Percentiles rank a stretch among this genome's conserved stretches.
Evolutionary conservation across 2,329 filamentous ascomycete species (phyloP).

Genomic region (Aspergillus pseudotamarii): DNA sequence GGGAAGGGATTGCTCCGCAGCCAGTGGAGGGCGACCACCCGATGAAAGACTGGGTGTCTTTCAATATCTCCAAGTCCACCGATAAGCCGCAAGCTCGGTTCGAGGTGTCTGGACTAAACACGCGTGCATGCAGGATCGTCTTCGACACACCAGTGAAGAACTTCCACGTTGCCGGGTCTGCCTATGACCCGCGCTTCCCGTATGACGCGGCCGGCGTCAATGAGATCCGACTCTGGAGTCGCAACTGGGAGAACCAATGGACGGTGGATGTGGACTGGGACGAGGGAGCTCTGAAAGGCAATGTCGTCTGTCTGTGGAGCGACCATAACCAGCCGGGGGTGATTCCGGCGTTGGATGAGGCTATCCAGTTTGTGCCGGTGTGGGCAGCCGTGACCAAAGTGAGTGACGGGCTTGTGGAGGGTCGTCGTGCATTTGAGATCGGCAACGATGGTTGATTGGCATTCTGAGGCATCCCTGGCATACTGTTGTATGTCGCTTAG

Average conservation of each 20-base stretch:
- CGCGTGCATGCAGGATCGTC: conserved; percentile 73
- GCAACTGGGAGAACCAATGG: conserved; percentile 76
- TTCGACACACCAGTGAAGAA: conserved; percentile 69
- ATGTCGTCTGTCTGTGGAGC: conserved; percentile 80
- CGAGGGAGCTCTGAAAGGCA: conserved; percentile 58
- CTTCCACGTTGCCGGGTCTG: conserved; percentile 65
- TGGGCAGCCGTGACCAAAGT: conserved; percentile 81
- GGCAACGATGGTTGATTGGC: not conserved
- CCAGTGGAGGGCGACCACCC: conserved; percentile 56
- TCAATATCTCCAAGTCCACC: conserved; percentile 58
- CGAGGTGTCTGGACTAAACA: conserved; percentile 71
- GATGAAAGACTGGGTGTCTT: conserved; percentile 66
- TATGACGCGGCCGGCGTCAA: conserved; percentile 64
- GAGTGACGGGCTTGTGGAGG: conserved; percentile 78
- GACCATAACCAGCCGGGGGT: conserved; percentile 72
- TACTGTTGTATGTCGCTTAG: not conserved
- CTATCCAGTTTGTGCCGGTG: conserved; percentile 71
- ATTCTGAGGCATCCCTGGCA: not conserved
- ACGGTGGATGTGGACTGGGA: conserved; percentile 32
- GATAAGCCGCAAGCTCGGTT: conserved; percentile 59
- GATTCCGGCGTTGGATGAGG: conserved; percentile 84
- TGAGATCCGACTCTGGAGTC: conserved; percentile 77
- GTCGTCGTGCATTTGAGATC: conserved; percentile 69
- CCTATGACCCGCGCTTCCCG: conserved; percentile 66
- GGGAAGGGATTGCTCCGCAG: conserved; percentile 68